These are phyloP conservation scores for Cladophialophora exuberans DNA, from an alignment of 2,329 filamentous ascomycete species.

Conservation along the genomic window DNA sequence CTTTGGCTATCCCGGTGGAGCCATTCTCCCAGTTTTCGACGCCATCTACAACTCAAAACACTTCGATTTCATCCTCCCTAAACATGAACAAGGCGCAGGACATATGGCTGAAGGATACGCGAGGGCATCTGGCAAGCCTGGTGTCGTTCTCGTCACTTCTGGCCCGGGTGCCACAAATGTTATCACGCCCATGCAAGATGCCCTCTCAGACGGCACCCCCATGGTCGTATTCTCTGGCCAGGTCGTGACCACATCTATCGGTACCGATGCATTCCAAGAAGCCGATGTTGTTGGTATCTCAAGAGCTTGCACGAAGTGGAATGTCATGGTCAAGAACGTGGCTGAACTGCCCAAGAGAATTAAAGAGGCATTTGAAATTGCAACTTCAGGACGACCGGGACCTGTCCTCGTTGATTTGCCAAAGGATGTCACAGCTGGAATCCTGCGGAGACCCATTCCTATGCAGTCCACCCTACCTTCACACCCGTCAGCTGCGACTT, in stretches of 20 bases:
- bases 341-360: conserved; percentile 91
- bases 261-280: conserved; percentile 96
- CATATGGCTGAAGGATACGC: conserved; percentile 99
- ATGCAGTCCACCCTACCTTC: conserved; percentile 72
- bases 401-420: conserved; percentile 94
- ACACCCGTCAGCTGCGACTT: conserved; percentile 82
- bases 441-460: conserved; percentile 82
- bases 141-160: conserved; percentile 94
- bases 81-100: conserved; percentile 95
- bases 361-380: conserved; percentile 98
- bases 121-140: conserved; percentile 87
- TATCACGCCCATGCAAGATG: conserved; percentile 94
- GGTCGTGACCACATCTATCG: conserved; percentile 86
- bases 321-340: conserved; percentile 95
- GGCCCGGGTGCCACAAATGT: conserved; percentile 97
- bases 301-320: conserved; percentile 96
- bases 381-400: conserved; percentile 88
- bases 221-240: conserved; percentile 96
- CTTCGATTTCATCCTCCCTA: conserved; percentile 92
- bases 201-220: conserved; percentile 90
- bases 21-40: conserved; percentile 96
- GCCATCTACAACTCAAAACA: conserved; percentile 98
- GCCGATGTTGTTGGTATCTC: conserved; percentile 94
- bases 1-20: conserved; percentile 91
- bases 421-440: conserved; percentile 90